Evolutionary conservation across 1,139 yeast species (phyloP), one percentile per base, ranked within the genome.

Genomic region (Kluyveromyces sp.): DNA sequence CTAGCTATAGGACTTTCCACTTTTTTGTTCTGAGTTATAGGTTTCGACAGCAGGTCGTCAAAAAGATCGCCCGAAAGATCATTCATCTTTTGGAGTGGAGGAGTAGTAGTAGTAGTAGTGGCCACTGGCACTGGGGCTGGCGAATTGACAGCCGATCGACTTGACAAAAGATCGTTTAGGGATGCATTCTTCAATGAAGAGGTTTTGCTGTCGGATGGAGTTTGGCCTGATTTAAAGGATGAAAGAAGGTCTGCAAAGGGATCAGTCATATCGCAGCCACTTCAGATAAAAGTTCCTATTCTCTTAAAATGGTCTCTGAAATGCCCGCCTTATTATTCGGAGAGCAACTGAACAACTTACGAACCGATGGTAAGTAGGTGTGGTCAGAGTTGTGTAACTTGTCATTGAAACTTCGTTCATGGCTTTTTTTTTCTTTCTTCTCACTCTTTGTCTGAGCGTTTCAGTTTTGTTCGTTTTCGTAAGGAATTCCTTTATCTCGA

Each of bases 181-280:
- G 43, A 35, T 28, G 43, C 37, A 33, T 32, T 42, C 36, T 41
- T 43, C 32, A 15, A 15, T 7, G 26, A 27, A 10, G 5, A 4
- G 15, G 15, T 1, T 10, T 33, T 33, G 29, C 28, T 34, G 40
- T 39, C 25, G 4, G 27, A 21, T 8, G 41, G 34, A 21, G 26
- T 25, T n/a, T 45, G 43, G 7, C 46, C 55, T 7, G 53, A 53
- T 41, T 61, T 58, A n/a, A 66, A 63, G 4, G 67, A 58, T 21
- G 63, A 52, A 41, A 74, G 59, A 15, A 74, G 58, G 49, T 71
- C 70, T 1, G 78, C 77, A 65, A 74, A 74, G 38, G 74, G 67
- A 51, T 74, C 78, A 25, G 46, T 34, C 52, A 49, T 49, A 34
- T 34, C 25, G 21, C 21, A 15, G 21, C 21, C 21, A 15, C 21